These are phyloP conservation scores for Sesbania bispinosa DNA, from an alignment of 306 rosid species.

Conservation along the genomic window DNA sequence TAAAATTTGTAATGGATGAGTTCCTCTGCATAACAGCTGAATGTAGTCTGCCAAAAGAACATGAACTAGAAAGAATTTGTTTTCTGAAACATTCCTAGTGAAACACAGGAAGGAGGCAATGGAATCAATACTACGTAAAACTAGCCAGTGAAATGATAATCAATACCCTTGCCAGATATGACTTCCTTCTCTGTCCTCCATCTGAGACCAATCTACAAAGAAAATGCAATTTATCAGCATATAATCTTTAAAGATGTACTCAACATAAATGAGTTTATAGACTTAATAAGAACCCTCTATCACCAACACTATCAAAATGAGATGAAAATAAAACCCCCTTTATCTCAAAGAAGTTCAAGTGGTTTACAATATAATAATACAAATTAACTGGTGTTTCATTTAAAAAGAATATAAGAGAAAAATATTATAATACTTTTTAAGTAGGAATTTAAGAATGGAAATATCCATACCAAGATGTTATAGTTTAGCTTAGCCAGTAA, in stretches of 20 bases:
- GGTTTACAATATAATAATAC: not conserved
- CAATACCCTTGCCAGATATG: slow-evolving; percentile 82
- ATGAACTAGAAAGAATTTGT: not conserved
- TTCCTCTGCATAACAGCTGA: not conserved
- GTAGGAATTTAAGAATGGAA: not conserved
- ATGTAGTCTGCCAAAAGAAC: not conserved
- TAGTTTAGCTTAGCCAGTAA: not conserved
- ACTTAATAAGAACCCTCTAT: not conserved
- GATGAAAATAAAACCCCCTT: not conserved
- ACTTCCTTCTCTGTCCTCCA: slow-evolving; percentile 98
- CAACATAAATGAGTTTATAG: not conserved
- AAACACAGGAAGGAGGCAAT: slow-evolving; percentile 5
- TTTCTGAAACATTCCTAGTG: not conserved
- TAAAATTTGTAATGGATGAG: not conserved
- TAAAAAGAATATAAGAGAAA: not conserved
- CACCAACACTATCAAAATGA: slow-evolving; percentile 9
- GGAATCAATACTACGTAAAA: not conserved
- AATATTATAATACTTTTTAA: not conserved
- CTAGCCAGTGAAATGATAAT: slow-evolving; percentile 18
- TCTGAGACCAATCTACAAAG: slow-evolving; percentile 80
- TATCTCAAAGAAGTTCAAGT: not conserved
- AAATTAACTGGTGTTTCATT: not conserved
- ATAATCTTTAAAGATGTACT: slow-evolving; percentile 13
- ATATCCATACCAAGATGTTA: not conserved
- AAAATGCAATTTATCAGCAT: slow-evolving; percentile 27